A percentile compares a stretch with the other conserved stretches of the same genome.
These are phyloP conservation scores for Rheum nobile DNA, from an alignment of 148 eudicot genomes.

Conservation along the genomic window DNA sequence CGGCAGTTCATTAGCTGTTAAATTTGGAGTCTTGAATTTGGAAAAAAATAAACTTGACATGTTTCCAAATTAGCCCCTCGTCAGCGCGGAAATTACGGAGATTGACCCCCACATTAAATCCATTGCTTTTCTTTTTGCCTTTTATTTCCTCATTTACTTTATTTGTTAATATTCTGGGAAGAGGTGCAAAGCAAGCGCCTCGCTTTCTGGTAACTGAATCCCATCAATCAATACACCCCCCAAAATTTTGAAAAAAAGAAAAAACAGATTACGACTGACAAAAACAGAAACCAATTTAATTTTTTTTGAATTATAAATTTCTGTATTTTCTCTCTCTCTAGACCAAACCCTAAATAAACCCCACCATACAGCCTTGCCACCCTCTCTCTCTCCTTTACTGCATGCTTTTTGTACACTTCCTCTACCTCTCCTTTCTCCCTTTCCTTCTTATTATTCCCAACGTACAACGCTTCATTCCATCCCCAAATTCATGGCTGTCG, in stretches of 20 bases:
- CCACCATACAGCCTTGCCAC: conserved; percentile 10
- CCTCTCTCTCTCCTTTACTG: background rate
- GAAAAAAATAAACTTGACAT: background rate
- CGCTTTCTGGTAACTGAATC: conserved; percentile 7
- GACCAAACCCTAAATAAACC: conserved; percentile 11
- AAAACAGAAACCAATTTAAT: conserved; percentile 2
- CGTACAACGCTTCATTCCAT: background rate
- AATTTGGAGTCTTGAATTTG: background rate
- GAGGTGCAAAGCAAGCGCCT: conserved; percentile 5
- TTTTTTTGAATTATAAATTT: background rate
- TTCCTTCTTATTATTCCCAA: background rate
- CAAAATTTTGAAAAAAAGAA: background rate
- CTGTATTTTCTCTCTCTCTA: background rate
- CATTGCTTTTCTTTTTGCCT: background rate
- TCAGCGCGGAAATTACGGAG: background rate
- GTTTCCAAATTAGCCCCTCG: background rate
- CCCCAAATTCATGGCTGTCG: conserved; percentile 8
- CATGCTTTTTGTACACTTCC: conserved; percentile 12
- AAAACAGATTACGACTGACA: conserved; percentile 4
- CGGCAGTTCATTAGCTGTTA: background rate
- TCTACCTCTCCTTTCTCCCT: background rate
- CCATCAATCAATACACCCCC: conserved; percentile 8
- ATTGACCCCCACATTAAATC: background rate
- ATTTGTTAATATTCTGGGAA: background rate
- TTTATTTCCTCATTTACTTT: background rate